Conservation (phyloP, 2,329 filamentous ascomycete species). For the Chaetomiaceae sp. region DNA sequence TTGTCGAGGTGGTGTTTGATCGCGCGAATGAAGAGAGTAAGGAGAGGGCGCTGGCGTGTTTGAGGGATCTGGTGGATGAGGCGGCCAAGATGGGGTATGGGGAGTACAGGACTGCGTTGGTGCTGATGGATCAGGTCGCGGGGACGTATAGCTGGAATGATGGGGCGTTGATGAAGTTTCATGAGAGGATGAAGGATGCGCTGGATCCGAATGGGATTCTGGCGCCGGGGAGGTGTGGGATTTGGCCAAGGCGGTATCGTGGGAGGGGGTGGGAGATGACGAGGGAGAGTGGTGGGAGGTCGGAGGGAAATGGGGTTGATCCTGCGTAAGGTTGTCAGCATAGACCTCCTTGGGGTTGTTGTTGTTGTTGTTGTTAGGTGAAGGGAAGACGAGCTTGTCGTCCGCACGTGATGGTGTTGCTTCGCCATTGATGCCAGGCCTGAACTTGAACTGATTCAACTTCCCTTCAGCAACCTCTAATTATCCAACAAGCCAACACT, state of each 20-base stretch:
- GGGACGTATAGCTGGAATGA: slow-evolving; percentile 43
- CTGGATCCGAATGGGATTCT: slow-evolving; percentile 40
- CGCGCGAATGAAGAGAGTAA: slow-evolving; percentile 38
- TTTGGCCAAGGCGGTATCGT: slow-evolving; percentile 35
- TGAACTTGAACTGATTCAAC: not conserved
- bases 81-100: slow-evolving; percentile 40
- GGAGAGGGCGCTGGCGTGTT: slow-evolving; percentile 29
- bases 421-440: not conserved
- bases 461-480: not conserved
- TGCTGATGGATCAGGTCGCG: slow-evolving; percentile 45
- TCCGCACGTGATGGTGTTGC: not conserved
- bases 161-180: slow-evolving; percentile 39
- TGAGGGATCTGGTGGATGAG: slow-evolving; percentile 38
- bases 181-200: slow-evolving; percentile 41
- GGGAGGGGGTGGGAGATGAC: slow-evolving; percentile 36
- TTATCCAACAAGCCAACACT: not conserved
- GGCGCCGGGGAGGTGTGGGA: slow-evolving; percentile 35
- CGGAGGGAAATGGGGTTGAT: slow-evolving; percentile 32
- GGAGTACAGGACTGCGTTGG: slow-evolving; percentile 45
- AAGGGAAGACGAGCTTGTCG: no score
- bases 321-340: not conserved
- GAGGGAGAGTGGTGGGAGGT: slow-evolving; percentile 28
- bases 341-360: not conserved
- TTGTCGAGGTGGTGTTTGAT: slow-evolving; percentile 49
- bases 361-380: no score